Percentiles rank a stretch among this genome's conserved stretches.
Conservation (phyloP, 345 rosid species). For the Populus simonii region DNA sequence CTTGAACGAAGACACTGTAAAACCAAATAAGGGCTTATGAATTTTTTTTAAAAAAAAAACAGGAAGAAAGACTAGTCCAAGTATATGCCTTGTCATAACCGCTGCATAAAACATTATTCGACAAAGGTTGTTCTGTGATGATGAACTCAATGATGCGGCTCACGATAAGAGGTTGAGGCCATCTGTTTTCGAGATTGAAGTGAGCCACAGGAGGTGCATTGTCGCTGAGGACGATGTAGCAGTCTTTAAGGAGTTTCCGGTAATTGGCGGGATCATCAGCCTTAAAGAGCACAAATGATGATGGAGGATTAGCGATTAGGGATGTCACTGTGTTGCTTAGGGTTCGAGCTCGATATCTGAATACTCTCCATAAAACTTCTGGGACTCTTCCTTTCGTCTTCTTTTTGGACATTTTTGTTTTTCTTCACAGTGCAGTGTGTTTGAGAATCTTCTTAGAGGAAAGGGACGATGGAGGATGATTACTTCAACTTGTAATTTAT, state of each 20-base stretch:
- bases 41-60: background rate
- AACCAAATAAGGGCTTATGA: background rate
- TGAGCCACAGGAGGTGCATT: conserved; percentile 43
- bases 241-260: conserved; percentile 45
- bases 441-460: background rate
- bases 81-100: conserved; percentile 56
- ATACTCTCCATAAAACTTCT: conserved; percentile 52
- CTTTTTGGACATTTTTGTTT: conserved; percentile 20
- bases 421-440: background rate
- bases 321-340: conserved; percentile 41
- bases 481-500: too few species aligned
- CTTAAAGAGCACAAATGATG: conserved; percentile 35
- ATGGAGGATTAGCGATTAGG: conserved; percentile 15
- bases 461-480: background rate
- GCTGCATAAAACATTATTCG: conserved; percentile 44
- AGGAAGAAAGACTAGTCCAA: background rate
- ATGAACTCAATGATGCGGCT: conserved; percentile 43
- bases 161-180: conserved; percentile 73
- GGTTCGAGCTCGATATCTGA: conserved; percentile 37
- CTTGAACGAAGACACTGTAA: conserved; percentile 51
- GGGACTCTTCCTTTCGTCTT: conserved; percentile 47
- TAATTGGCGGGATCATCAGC: conserved; percentile 56
- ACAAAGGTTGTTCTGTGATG: conserved; percentile 10
- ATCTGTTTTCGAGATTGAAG: conserved; percentile 27
- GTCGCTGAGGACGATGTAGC: conserved; percentile 48